Evolutionary conservation across 768 basidiomycete species (phyloP), one percentile per base, ranked within the genome.

Genomic region (Hericium alpestre): DNA sequence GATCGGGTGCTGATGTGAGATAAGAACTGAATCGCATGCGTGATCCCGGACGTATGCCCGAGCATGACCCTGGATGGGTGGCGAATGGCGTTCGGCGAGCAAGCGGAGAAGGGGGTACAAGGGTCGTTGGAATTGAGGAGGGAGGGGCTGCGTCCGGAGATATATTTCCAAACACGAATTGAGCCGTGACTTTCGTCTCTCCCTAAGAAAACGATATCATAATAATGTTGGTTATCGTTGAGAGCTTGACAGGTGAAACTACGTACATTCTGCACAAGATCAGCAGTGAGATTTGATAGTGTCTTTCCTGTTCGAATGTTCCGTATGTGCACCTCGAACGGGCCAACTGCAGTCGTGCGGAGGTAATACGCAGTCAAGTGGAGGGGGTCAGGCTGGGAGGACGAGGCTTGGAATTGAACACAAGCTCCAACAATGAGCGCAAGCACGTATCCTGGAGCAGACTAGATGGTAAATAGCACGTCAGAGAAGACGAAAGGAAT

Each of bases 301-400:
- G 70, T 72, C 49, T 72, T 74, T 2, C 84, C 82, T 5, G 64
- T 66, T 63, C 78, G 81, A n/a, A 83, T 38, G 1, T 64, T 67
- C 5, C 70, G 73, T 0, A 86, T 70, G 49, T 68, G 75, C 11
- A 85, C 74, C 51, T 77, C 74, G 59, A 78, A 81, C 2, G 70
- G 59, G 4, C 68, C 71, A 4, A 71, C 56, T 8, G 67, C 66
- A 0, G 80, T 74, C 1, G 79, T 67, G 20, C 73, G 72, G 40
- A 84, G 70, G 63, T 75, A 87, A 62, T 86, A 79, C 3, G 80
- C 79, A 15, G 78, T 81, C 51, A 84, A 67, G 65, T 86, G 79
- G 47, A 86, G 70, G 16, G 79, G 80, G 60, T 86, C 83, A 16
- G 63, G 67, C 65, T 84, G 83, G 12, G 62, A 22, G 9, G 78